A percentile compares a stretch with the other conserved stretches of the same genome.
Conservation (phyloP, 208 protist genomes). For the Acanthamoeba lugdunensis region DNA sequence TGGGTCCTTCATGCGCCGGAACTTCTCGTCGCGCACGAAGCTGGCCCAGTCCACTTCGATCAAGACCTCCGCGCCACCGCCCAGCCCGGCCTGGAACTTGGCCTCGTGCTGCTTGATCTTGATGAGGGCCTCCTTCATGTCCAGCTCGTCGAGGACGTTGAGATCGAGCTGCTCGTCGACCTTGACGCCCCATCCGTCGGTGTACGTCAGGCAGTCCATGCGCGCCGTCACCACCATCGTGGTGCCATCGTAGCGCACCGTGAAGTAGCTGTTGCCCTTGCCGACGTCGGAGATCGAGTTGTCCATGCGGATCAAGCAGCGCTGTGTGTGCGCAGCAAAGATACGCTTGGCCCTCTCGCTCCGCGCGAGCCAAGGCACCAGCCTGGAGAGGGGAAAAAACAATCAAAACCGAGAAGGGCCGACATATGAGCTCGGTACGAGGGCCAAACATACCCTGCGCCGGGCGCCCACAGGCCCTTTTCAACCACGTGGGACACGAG, state of each 20-base stretch:
- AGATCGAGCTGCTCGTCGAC: neutral
- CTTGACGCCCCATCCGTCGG: slow-evolving; percentile 19
- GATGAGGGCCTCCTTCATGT: neutral
- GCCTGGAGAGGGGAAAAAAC: neutral
- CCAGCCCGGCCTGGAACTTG: neutral
- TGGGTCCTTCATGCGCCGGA: neutral
- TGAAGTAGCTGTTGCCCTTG: slow-evolving; percentile 41
- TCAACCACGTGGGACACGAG: neutral
- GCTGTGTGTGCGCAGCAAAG: neutral
- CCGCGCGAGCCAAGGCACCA: neutral
- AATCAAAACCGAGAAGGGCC: neutral
- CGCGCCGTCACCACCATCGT: neutral
- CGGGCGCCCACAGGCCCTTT: neutral
- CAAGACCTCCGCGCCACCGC: neutral
- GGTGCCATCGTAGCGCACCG: neutral
- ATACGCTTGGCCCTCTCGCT: neutral
- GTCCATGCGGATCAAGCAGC: slow-evolving; percentile 13
- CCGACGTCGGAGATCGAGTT: neutral
- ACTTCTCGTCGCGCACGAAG: neutral
- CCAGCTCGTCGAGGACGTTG: neutral
- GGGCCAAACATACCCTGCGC: neutral
- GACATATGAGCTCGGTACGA: neutral
- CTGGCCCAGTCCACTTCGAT: neutral
- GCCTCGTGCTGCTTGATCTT: neutral
- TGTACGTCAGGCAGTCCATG: slow-evolving; percentile 3